phyloP scores from a whole-genome alignment of 2,329 filamentous ascomycete genomes.

The Colletotrichum sp. region DNA sequence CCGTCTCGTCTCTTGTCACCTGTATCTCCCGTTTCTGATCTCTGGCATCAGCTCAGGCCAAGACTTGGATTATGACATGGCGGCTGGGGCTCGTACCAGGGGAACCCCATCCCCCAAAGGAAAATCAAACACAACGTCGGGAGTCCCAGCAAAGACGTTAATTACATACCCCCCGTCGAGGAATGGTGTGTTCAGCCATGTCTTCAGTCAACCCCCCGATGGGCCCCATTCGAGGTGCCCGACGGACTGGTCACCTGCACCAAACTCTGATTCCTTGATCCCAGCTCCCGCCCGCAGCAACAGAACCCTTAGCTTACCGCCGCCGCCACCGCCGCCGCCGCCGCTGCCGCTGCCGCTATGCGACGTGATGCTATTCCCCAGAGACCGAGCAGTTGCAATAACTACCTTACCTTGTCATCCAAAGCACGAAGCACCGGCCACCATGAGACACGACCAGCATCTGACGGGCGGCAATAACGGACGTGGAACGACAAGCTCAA shows the following conservation, averaged over 20 bases:
- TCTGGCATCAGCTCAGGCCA: background rate
- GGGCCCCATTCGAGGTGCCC: background rate
- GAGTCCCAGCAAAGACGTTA: constrained; percentile 39
- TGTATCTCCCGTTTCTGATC: background rate
- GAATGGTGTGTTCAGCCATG: constrained; percentile 29
- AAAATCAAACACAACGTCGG: background rate
- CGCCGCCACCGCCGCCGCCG: background rate
- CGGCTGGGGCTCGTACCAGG: background rate
- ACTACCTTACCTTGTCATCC: background rate
- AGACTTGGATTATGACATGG: background rate
- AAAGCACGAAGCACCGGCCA: background rate
- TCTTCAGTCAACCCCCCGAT: constrained; percentile 25
- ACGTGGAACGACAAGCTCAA: background rate
- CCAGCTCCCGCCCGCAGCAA: background rate
- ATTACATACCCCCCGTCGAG: constrained; percentile 45
- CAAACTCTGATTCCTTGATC: background rate
- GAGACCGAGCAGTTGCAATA: background rate
- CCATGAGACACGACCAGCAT: background rate
- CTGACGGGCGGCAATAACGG: constrained; percentile 1
- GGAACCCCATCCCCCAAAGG: background rate
- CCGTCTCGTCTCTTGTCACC: background rate
- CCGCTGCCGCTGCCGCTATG: background rate
- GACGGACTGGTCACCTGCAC: background rate
- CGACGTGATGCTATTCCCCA: background rate
- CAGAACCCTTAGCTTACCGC: background rate